These are phyloP conservation scores for Boletus chippewaensis DNA, from an alignment of 1,284 basidiomycete species.

Conservation along the genomic window DNA sequence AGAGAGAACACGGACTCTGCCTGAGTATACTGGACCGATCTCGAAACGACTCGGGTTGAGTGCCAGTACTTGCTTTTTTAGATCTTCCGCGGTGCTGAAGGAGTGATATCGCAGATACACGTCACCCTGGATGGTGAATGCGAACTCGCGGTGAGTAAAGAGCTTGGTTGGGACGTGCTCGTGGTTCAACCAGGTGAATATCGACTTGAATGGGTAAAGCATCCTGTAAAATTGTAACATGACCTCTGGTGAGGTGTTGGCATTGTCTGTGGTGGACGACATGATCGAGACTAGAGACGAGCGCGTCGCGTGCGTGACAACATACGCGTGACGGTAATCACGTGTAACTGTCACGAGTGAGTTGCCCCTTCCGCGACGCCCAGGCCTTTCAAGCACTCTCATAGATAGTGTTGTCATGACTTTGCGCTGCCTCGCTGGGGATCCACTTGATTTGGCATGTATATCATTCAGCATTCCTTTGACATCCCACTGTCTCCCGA, in stretches of 20 bases:
- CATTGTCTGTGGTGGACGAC: conserved; percentile 16
- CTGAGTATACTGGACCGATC: conserved; percentile 92
- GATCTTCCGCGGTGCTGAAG: conserved; percentile 78
- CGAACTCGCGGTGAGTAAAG: conserved; percentile 92
- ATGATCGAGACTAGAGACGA: conserved; percentile 3
- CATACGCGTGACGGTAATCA: conserved; percentile 19
- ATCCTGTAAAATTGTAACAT: conserved; percentile 91
- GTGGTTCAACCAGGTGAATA: conserved; percentile 95
- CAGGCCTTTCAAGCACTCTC: not conserved
- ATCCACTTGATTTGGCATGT: conserved; percentile 7
- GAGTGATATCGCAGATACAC: conserved; percentile 95
- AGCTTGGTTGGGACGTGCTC: conserved; percentile 68
- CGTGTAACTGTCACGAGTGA: conserved; percentile 10
- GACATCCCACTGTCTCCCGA: conserved; percentile 1
- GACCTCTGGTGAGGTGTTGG: conserved; percentile 37
- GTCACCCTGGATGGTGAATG: conserved; percentile 91
- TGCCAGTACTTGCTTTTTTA: conserved; percentile 84
- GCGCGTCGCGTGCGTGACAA: conserved; percentile 19
- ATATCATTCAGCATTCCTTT: no score
- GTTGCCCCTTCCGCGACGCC: no score
- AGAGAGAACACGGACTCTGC: conserved; percentile 53
- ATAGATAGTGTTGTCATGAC: no score
- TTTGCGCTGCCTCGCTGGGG: not conserved
- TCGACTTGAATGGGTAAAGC: conserved; percentile 90
- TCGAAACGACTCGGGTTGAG: conserved; percentile 91